Conservation (phyloP, 441 rosid species). For the Viola pubescens region DNA sequence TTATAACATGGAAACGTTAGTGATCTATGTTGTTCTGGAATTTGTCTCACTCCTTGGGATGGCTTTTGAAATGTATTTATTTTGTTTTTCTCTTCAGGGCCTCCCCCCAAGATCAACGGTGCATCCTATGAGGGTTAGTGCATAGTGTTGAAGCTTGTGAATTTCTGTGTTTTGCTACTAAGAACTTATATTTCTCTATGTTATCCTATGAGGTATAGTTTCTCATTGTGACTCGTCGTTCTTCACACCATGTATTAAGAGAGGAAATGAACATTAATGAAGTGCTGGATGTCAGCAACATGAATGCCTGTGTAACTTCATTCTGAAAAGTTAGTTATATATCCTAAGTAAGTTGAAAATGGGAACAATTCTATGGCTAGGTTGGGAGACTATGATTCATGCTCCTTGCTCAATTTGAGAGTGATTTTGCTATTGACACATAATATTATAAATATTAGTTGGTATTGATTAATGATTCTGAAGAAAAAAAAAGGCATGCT, state of each 20-base stretch:
- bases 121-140: slow-evolving; percentile 99
- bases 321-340: too few species aligned
- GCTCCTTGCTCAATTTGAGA: not conserved
- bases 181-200: slow-evolving; percentile 1
- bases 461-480: not conserved
- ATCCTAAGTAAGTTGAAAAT: not conserved
- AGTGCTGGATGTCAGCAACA: too few species aligned
- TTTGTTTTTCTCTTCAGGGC: slow-evolving; percentile 47
- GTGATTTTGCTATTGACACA: not conserved
- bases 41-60: not conserved
- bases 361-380: not conserved
- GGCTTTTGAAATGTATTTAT: not conserved
- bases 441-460: not conserved
- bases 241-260: too few species aligned
- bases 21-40: not conserved
- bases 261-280: too few species aligned
- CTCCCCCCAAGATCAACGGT: slow-evolving; percentile 97
- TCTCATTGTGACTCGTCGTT: too few species aligned
- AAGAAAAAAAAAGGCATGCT: too few species aligned
- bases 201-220: not conserved
- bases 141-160: slow-evolving; percentile 23
- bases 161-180: slow-evolving; percentile 11
- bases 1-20: not conserved
- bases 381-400: not conserved
- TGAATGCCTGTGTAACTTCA: too few species aligned